phyloP scores from a whole-genome alignment of 2,329 filamentous ascomycete species.

The Sarocladium oryzae region DNA sequence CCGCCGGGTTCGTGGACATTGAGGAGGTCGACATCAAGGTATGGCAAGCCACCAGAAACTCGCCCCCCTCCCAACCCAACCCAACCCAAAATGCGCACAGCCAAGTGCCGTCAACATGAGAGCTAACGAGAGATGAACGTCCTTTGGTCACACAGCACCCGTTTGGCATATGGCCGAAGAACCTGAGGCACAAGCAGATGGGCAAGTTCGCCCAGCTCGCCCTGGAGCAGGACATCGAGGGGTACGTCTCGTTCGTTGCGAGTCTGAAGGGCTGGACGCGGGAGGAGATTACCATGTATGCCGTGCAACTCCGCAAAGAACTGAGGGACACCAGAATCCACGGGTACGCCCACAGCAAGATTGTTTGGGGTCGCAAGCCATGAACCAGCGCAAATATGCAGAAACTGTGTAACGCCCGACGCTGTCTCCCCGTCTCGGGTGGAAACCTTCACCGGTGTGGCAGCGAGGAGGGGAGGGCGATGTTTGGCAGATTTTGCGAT shows the following conservation, averaged over 20 bases:
- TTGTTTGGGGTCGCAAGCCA: constrained; percentile 20
- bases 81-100: background rate
- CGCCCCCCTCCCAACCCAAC: background rate
- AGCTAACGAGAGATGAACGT: too few species aligned
- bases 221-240: constrained; percentile 26
- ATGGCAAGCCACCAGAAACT: background rate
- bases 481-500: too few species aligned
- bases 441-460: too few species aligned
- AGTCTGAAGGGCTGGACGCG: constrained; percentile 17
- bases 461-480: too few species aligned
- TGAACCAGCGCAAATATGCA: too few species aligned
- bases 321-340: constrained; percentile 13
- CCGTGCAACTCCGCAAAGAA: constrained; percentile 16
- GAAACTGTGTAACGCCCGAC: too few species aligned
- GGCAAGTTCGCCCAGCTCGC: constrained; percentile 23
- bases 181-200: constrained; percentile 35
- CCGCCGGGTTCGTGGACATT: constrained; percentile 30
- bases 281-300: constrained; percentile 19
- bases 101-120: too few species aligned
- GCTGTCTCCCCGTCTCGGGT: too few species aligned
- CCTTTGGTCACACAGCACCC: constrained; percentile 21
- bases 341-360: constrained; percentile 17
- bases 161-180: constrained; percentile 34
- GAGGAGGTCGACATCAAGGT: constrained; percentile 26
- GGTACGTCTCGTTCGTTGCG: constrained; percentile 19